Evolutionary conservation across 2,329 filamentous ascomycete genomes (phyloP), one percentile per base, ranked within the genome.

Genomic region (Colletotrichum sp.): DNA sequence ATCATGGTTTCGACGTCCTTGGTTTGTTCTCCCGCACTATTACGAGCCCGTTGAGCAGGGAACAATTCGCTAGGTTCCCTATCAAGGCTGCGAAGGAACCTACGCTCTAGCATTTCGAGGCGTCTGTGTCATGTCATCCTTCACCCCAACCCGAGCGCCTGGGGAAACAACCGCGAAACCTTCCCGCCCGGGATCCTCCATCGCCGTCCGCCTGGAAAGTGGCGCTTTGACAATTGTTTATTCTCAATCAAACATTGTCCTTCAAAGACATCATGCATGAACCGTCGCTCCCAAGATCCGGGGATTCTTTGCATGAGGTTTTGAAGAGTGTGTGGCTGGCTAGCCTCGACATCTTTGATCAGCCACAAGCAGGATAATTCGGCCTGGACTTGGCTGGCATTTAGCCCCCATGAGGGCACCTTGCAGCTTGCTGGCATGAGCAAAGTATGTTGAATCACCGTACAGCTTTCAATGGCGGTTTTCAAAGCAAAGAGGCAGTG

Each of bases 91-190:
- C 16, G 55, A 32, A 9, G 34, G 68, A 24, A 34, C 60, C 61
- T 36, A 14, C 34, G 34, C 32, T 36, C 26, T 57, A 16, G 43
- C 57, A n/a, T 30, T 57, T 26, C 21, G 9, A 43, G 16, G 21
- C n/a, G 59, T 70, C 66, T 18, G 69, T 68, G 39, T 18, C 71
- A 30, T 61, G 69, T 28, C 39, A 64, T 63, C 63, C 24, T 52
- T 59, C 43, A 61, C 14, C 59, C 61, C 55, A 32, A 75, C 52
- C 71, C 48, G 66, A 67, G 74, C 74, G 65, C 60, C 43, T 75
- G 66, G 30, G 61, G 59, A 75, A 71, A 76, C 70, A 65, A 64
- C 26, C 34, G 67, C 66, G 66, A 74, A 70, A 74, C 65, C 48
- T 55, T 55, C 21, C 60, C 26, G 65, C 28, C 66, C 36, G 48